A percentile compares a stretch with the other conserved stretches of the same genome.
Conservation (phyloP, 345 rosid genomes). For the Eucalyptus polyanthemos region DNA sequence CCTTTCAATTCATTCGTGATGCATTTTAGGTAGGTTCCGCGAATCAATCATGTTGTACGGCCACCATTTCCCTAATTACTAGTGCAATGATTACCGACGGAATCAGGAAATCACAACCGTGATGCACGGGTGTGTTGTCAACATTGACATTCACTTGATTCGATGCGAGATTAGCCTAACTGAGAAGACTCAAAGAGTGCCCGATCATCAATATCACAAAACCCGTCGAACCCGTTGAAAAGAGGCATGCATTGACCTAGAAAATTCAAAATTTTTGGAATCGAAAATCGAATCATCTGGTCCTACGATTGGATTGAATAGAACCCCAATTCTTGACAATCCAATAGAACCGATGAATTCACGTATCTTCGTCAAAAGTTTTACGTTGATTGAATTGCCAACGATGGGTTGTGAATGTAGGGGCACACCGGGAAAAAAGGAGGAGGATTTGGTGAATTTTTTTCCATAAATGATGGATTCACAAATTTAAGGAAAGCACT, state of each 20-base stretch:
- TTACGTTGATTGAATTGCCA: not conserved
- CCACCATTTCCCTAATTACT: not conserved
- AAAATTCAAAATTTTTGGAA: no score
- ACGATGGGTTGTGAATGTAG: not conserved
- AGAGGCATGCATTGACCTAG: no score
- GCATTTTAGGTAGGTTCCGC: not conserved
- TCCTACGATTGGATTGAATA: fast-evolving
- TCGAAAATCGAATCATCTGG: fast-evolving
- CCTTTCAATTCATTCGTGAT: not conserved
- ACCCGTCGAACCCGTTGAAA: not conserved
- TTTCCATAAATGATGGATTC: not conserved
- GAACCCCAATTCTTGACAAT: not conserved
- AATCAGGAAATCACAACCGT: fast-evolving
- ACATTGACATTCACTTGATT: not conserved
- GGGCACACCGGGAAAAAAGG: not conserved
- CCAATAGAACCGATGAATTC: not conserved
- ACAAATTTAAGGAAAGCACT: not conserved
- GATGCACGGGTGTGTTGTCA: not conserved
- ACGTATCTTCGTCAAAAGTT: no score
- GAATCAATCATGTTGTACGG: not conserved
- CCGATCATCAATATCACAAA: fast-evolving
- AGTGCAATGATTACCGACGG: not conserved
- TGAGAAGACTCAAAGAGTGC: not conserved
- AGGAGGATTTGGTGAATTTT: not conserved
- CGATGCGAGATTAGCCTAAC: not conserved